Base-by-base conservation (phyloP, 768 basidiomycete genomes). In the Auriscalpium vulgare region DNA sequence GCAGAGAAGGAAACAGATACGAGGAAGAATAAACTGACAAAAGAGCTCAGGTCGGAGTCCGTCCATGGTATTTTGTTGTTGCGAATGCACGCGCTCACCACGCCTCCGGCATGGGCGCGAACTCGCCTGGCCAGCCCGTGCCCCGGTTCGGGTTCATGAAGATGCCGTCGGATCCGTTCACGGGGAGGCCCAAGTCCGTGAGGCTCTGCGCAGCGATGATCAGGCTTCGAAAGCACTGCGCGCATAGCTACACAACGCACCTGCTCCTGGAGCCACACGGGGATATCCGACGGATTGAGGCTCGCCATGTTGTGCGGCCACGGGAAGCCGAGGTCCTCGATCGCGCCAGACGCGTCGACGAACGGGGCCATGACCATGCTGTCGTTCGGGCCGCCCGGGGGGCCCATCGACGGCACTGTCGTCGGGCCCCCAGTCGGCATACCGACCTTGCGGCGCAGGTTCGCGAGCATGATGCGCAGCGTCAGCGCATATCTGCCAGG, bases 221-320 rank as follows among this genome's bases (percentile, higher is more conserved):
- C 13, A 23, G n/a, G 37, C 48, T 54, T 44, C 37, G 3, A 4
- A 29, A 17, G 13, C 50, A 50, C n/a, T 34, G 29, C 8, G 47
- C 35, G 47, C 36, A 17, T 21, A 53, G 19, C 29, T 46, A 5
- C 16, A 29, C 47, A 14, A 75, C 84, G 57, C 50, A 90, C 91
- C 75, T 90, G 86, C 70, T 95, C 94, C 67, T 90, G 92, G 56
- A 97, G 72, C 94, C 94, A 97, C 4, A 84, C 64, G n/a, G 94
- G 94, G 54, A 97, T 87, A 47, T 85, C 81, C 44, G 82, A 80
- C 10, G 90, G 87, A 66, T 82, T 90, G 68, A 95, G 84, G 63
- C 48, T 68, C 64, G 52, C 64, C 78, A 72, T 56, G 82, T 80
- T 50, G 71, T 73, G 56, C 49, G 87, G 85, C 82, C 85, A 88